Evolutionary conservation across 371 early-diverging fungal genomes (phyloP), one percentile per base, ranked within the genome.

Genomic region (Globomyces sp.): DNA sequence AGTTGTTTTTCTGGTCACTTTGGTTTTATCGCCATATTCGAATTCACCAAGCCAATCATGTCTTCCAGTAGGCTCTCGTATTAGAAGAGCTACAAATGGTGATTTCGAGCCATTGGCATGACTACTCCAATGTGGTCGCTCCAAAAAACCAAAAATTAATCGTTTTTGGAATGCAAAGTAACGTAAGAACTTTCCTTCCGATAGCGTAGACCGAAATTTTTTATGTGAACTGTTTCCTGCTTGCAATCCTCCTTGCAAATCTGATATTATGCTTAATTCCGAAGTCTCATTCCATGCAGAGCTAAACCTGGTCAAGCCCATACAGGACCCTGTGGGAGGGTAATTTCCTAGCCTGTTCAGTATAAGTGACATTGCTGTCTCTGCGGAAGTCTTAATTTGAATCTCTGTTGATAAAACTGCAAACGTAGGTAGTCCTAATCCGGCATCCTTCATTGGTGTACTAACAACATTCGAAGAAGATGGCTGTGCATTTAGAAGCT

Each of bases 301-400:
- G 47, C 87, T 80, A 59, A 85, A 70, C n/a, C 80, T 69, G 8
- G 78, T 77, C 34, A 84, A 79, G 8, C 89, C 85, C 9, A 80
- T 74, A 9, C 75, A 75, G 40, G 86, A 83, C 6, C 80, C 77
- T 71, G 77, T 80, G 3, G 86, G 79, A 4, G 87, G 83, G 73
- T 89, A 89, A 51, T 86, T 78, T 1, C 89, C 89, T 13, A 90
- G 70, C 37, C 87, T 87, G 61, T 87, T 87, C 52, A 86, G 73
- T 67, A 92, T 78, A 53, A 84, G 85, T 0, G 85, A 78, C 86
- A 92, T 81, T 37, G 86, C 87, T 63, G 84, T 79, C 51, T 92
- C 91, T 3, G 92, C 90, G 4, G 90, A 88, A 71, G 83, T 80
- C 55, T 89, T 86, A 8, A 92, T 84, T 42, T 82, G 80, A 11